A percentile compares a stretch with the other conserved stretches of the same genome.
Evolutionary conservation across 2,329 filamentous ascomycete genomes (phyloP).

Genomic region (Ophiostoma tasmaniense): DNA sequence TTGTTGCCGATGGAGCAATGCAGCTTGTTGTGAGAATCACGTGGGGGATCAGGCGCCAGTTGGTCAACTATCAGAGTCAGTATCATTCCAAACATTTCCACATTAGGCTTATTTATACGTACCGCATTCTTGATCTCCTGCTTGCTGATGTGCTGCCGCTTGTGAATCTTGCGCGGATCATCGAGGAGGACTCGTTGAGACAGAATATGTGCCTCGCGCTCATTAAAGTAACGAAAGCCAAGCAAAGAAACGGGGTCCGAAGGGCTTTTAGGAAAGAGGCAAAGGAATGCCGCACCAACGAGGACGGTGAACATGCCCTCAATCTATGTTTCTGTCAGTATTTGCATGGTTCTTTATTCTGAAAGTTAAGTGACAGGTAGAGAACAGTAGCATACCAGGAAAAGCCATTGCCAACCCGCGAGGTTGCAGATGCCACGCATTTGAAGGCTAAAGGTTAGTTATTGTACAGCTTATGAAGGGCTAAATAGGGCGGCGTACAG

Average conservation of each 20-base stretch:
- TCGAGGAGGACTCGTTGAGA: slow-evolving; percentile 28
- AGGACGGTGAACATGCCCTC: neutral
- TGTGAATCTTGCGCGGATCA: slow-evolving; percentile 29
- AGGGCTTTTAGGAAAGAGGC: neutral
- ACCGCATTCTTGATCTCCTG: slow-evolving; percentile 1
- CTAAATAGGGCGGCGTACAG: neutral
- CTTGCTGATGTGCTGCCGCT: slow-evolving; percentile 12
- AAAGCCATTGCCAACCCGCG: neutral
- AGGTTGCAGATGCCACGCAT: neutral
- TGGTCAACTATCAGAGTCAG: neutral
- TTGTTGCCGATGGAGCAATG: slow-evolving; percentile 25
- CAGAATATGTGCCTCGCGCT: slow-evolving; percentile 24
- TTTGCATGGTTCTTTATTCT: too few relatives aligned
- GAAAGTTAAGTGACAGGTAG: too few relatives aligned
- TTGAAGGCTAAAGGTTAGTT: neutral
- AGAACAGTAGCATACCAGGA: neutral
- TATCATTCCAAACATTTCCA: neutral
- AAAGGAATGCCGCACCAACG: neutral
- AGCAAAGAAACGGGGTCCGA: neutral
- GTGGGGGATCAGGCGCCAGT: slow-evolving; percentile 29
- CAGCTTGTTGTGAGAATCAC: slow-evolving; percentile 26
- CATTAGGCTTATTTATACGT: slow-evolving; percentile 21
- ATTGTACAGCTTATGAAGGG: neutral
- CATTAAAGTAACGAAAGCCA: neutral
- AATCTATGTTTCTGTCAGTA: neutral